Base-by-base conservation (phyloP, 306 rosid genomes). In the Gastrolobium bilobum region DNA sequence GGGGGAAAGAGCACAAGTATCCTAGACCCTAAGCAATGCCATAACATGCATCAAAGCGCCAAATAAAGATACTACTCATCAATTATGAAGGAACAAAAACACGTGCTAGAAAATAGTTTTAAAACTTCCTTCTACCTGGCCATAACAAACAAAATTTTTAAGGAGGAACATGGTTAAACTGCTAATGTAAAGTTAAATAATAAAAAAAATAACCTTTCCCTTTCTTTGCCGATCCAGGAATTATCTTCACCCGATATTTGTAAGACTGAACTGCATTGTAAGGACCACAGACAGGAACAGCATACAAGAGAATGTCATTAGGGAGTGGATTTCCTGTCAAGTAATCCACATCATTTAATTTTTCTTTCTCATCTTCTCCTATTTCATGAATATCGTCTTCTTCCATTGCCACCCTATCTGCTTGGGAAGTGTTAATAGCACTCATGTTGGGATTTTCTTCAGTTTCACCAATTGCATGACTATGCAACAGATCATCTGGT, bases 321-420 rank as follows among this genome's bases (percentile, higher is more conserved):
- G 93, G 85, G 83, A 95, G 87, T 74, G 99, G 98, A 82, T 77
- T 93, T 78, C 99, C 99, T 2, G 99, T 95, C 89, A 95, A 90
- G 93, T 90, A 93, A 90, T 95, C 99, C 39, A 95, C 93, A 14
- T 95, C 99, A 53, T 85, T 91, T 54, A 95, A 81, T 81, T 91
- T 95, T 79, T 77, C 99, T 78, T 84, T 93, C 88, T 95, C 98
- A 53, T 91, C 99, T 91, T 95, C 99, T 13, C 91, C 99, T 71
- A 95, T 93, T 89, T 95, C 99, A 66, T 95, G 80, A 85, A 93
- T 89, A 79, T 95, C 99, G 48, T 91, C 99, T 85, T 95, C 99
- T 78, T 95, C 99, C 87, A 95, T 87, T 44, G 90, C 71, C 76
- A 91, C 91, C 84, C 83, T 91, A 87, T 95, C 99, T 14, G 78